Base-by-base conservation (phyloP, 2,329 filamentous ascomycete genomes). In the Aspergillus pseudoterreus region DNA sequence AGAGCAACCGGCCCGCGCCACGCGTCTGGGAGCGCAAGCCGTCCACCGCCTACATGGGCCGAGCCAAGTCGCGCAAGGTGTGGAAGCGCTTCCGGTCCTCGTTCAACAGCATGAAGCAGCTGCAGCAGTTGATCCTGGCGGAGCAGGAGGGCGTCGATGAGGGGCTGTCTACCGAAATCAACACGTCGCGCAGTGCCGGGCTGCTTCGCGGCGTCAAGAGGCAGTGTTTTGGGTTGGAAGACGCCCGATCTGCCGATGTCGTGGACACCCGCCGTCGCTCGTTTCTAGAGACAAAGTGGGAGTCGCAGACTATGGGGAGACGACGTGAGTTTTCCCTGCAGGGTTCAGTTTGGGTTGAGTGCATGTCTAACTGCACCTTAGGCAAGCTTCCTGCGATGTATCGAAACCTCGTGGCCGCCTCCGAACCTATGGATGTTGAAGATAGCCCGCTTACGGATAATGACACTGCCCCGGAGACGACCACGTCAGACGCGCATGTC, bases 21-120 rank as follows among this genome's bases (percentile, higher is more conserved):
- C 72, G 70, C 50, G 57, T 71, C 51, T 76, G 74, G 74, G 74
- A 76, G 50, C 73, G 74, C 51, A 71, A 71, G 50, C 73, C 73
- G 15, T 69, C 73, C 4, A 74, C 70, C 5, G 68, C 74, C 3
- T 70, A 72, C 45, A 55, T 66, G 35, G 58, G 67, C 12, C 70
- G 71, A 10, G 64, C 69, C 38, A 72, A 71, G 38, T 64, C 72
- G 36, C 71, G 71, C 45, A 77, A 75, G 50, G 64, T 77, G 49
- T 77, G 74, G 74, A 77, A 76, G 57, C 69, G 74, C 44, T 68
- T 75, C 52, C 64, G 64, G 24, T 60, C 64, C 6, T 68, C 67
- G 3, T 71, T 71, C 49, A 62, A 66, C 52, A 62, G 58, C 49
- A 68, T 69, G 64, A 65, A 62, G 49, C 51, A 57, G 21, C 60